A percentile compares a stretch with the other conserved stretches of the same genome.
Evolutionary conservation across 768 basidiomycete genomes (phyloP).

Genomic region (Galerina marginata): DNA sequence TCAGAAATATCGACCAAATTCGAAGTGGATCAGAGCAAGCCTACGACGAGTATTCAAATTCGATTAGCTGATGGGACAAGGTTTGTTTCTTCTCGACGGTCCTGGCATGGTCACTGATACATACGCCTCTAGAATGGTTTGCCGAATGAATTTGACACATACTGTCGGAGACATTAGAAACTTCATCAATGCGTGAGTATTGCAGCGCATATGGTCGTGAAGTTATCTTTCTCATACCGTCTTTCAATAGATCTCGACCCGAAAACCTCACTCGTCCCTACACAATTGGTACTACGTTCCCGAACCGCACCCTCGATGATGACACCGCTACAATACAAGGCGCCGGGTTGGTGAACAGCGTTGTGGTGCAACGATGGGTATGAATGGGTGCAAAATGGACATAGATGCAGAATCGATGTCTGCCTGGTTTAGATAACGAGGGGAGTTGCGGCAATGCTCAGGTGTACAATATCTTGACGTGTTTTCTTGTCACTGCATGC

Average conservation of each 20-base stretch:
- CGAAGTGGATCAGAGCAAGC: constrained; percentile 81
- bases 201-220: background rate
- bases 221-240: background rate
- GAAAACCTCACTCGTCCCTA: constrained; percentile 68
- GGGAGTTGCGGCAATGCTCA: too few species aligned
- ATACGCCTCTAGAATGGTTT: constrained; percentile 61
- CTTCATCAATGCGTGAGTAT: constrained; percentile 88
- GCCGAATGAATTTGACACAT: constrained; percentile 89
- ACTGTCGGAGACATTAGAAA: constrained; percentile 84
- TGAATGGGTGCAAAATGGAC: constrained; percentile 25
- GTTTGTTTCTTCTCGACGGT: constrained; percentile 40
- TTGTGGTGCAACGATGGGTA: constrained; percentile 83
- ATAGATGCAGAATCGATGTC: background rate
- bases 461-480: too few species aligned
- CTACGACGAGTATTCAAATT: constrained; percentile 90
- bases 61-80: constrained; percentile 90
- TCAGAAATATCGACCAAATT: constrained; percentile 59
- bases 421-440: too few species aligned
- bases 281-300: constrained; percentile 89
- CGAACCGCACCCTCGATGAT: constrained; percentile 74
- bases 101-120: background rate
- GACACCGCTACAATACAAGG: constrained; percentile 67
- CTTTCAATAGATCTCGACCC: constrained; percentile 62
- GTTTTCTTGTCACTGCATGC: too few species aligned
- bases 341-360: constrained; percentile 79